Base-by-base conservation (phyloP, 2,329 filamentous ascomycete genomes). In the Tympanopsis confertula region DNA sequence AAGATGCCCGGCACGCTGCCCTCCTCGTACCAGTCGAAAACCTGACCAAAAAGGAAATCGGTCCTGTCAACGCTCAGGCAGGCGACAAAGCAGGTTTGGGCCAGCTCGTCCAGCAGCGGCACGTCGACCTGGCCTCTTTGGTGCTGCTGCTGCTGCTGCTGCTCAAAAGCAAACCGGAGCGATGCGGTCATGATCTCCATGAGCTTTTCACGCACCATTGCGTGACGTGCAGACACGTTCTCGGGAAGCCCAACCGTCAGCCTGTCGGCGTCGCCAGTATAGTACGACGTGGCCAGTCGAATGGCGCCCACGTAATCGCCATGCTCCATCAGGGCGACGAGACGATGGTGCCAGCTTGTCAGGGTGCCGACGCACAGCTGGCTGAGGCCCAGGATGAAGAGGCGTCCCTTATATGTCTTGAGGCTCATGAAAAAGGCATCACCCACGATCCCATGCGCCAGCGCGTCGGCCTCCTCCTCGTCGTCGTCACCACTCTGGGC, bases 381-480 rank as follows among this genome's bases (percentile, higher is more conserved):
- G 51, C 88, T 91, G 61, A 89, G 88, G n/a, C 91, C 88, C 5
- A 98, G 68, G 3, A 96, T 63, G 51, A 98, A 98, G 24, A 95
- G 68, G 19, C 89, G 76, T 4, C 91, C 88, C 57, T 96, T 98
- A 62, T 96, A 98, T 3, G 86, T 74, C 51, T 85, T 86, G 59
- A 96, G 89, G 57, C 89, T 95, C 86, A 96, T 96, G 54, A 89
- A 89, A 49, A 95, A 98, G 0, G 88, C 91, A 65, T 98, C 89
- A 5, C 89, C 89, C 35, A 96, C 86, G 5, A 95, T 88, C 2
- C 89, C 89, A 58, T 96, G 91, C 78, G 95, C 83, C 0, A 86
- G 85, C 22, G 22, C 22, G 7, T 7, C 22, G 7, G 22, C 22
- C 22, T 7, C 22, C 22, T n/a, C 22, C 22, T 95, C 87, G 41